phyloP scores from a whole-genome alignment of 805 yeast species.

The Hanseniaspora thailandica region DNA sequence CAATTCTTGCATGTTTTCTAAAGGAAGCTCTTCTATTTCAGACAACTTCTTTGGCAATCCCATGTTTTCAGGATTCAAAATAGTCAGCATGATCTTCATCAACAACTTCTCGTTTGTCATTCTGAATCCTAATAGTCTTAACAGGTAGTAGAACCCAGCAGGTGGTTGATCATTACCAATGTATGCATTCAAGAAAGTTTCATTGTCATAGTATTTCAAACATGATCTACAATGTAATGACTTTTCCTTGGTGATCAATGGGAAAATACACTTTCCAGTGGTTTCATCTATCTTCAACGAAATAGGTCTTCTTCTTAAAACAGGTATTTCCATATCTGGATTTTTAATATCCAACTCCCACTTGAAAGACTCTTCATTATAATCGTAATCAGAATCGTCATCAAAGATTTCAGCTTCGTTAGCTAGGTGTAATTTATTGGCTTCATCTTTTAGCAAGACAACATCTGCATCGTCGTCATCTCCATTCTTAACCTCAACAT shows the following conservation, averaged over 20 bases:
- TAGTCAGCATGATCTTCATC: conserved; percentile 18
- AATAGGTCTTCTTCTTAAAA: conserved; percentile 20
- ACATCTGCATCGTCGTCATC: conserved; percentile 19
- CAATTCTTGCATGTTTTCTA: conserved; percentile 21
- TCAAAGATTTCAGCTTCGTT: conserved; percentile 19
- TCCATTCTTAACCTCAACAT: conserved; percentile 9
- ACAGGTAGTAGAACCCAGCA: conserved; percentile 44
- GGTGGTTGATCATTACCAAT: conserved; percentile 51
- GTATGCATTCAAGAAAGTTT: conserved; percentile 47
- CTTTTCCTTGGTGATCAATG: conserved; percentile 33
- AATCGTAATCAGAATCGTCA: conserved; percentile 18
- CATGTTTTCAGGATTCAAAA: conserved; percentile 16
- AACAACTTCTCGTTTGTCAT: conserved; percentile 30
- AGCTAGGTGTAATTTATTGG: conserved; percentile 42
- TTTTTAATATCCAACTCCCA: conserved; percentile 15
- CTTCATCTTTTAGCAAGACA: conserved; percentile 17
- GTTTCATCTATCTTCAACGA: conserved; percentile 10
- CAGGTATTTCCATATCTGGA: conserved; percentile 19
- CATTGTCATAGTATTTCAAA: conserved; percentile 50
- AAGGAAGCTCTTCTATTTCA: background rate
- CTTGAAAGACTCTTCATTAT: background rate
- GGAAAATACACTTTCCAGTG: conserved; percentile 29
- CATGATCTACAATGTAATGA: conserved; percentile 39
- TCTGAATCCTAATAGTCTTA: conserved; percentile 54
- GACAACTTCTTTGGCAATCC: conserved; percentile 15